A percentile compares a stretch with the other conserved stretches of the same genome.
These are phyloP conservation scores for Arthrobotrys sphaeroides DNA, from an alignment of 2,329 filamentous ascomycete species.

Conservation along the genomic window DNA sequence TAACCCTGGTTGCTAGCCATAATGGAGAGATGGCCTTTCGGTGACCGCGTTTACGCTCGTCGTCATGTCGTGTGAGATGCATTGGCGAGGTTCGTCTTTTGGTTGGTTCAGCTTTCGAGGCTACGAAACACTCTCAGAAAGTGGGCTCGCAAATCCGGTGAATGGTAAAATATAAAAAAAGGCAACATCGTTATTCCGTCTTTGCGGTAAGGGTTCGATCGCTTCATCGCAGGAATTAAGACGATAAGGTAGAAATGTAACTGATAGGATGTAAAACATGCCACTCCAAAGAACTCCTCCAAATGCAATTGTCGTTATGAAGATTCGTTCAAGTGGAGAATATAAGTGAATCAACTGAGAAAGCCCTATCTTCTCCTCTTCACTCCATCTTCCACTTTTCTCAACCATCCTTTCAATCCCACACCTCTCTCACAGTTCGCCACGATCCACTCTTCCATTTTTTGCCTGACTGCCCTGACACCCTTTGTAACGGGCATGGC, in stretches of 20 bases:
- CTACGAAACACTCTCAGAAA: too few relatives aligned
- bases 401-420: constrained; percentile 75
- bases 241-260: too few relatives aligned
- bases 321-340: neutral
- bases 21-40: too few relatives aligned
- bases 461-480: constrained; percentile 74
- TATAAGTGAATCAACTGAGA: constrained; percentile 21
- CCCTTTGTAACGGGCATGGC: constrained; percentile 77
- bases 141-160: too few relatives aligned
- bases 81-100: neutral
- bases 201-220: too few relatives aligned
- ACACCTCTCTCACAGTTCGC: constrained; percentile 82
- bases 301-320: neutral
- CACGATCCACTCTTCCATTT: constrained; percentile 86
- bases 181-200: too few relatives aligned
- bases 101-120: neutral
- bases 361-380: constrained; percentile 51
- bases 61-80: too few relatives aligned
- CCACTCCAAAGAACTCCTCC: neutral
- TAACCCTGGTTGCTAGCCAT: neutral
- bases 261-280: neutral
- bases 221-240: neutral
- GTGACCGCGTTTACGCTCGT: too few relatives aligned
- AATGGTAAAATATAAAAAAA: too few relatives aligned
- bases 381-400: constrained; percentile 67